Evolutionary conservation across 2,329 filamentous ascomycete genomes (phyloP), one percentile per base, ranked within the genome.

Genomic region (Diaporthe citri): DNA sequence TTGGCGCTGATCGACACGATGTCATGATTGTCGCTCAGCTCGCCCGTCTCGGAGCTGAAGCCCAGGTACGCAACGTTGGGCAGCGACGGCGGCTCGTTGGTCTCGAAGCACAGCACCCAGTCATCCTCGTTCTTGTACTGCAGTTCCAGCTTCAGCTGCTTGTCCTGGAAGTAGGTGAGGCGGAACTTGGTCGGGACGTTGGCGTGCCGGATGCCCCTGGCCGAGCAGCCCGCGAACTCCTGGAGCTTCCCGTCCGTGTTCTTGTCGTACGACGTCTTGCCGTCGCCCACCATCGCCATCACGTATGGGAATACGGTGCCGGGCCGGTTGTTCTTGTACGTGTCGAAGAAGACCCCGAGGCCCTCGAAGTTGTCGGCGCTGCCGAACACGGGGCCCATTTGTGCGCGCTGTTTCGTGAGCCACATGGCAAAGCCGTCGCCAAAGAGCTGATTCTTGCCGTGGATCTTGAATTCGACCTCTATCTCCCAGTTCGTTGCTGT

Each of bases 401-500:
- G 90, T 43, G 91, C 96, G 78, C 97, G 94, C 85, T 98, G 93
- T 86, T 97, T 97, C 79, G 96, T 98, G 81, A 99, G 90, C 97
- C 97, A 99, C 90, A 99, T 93, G 78, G 97, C 97, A 85, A 99
- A 95, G 77, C 97, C 97, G 85, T 99, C 97, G 80, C 97, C 97
- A 82, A 97, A 97, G 52, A 99, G 91, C 84, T 94, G 94, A 80
- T 96, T 94, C 80, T 93, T 91, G 80, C 97, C 97, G 77, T 95
- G 92, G 82, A 99, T 95, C 86, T 95, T 95, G 88, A 98, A 98
- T 82, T 98, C 97, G 78, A 98, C 90, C 85, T 97, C 94, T 78
- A 99, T 93, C 90, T 98, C 95, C 97, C 97, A 99, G 87, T 99
- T 99, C 56, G 96, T 99, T 60, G 97, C 97, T 13, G 97, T 99